These are phyloP conservation scores for Eucalyptus pauciflora DNA, from an alignment of 345 rosid species.

Conservation along the genomic window DNA sequence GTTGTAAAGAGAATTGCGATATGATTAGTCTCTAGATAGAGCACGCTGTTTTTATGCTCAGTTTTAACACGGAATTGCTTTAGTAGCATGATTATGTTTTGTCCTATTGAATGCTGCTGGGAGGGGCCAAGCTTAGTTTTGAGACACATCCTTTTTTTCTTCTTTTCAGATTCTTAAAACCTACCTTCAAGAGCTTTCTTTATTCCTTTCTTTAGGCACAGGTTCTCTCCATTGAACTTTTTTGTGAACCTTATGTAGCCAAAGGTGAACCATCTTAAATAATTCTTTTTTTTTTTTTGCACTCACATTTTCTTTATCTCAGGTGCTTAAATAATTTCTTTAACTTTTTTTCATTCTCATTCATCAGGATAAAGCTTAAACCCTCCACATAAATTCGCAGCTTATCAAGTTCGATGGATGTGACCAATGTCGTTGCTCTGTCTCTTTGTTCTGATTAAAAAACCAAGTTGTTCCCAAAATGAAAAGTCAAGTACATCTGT, in stretches of 20 bases:
- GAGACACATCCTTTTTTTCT: not conserved
- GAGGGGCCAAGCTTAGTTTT: not conserved
- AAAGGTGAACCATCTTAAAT: not conserved
- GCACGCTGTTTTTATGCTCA: not conserved
- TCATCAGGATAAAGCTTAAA: not conserved
- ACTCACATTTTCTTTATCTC: not conserved
- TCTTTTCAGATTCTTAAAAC: not conserved
- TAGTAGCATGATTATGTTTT: not conserved
- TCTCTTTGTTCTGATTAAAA: not conserved
- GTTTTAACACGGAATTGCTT: not conserved
- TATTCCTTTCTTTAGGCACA: not conserved
- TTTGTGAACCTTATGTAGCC: not conserved
- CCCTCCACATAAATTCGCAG: not conserved
- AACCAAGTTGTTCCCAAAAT: not conserved
- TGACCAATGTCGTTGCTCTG: not conserved
- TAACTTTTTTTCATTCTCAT: not conserved
- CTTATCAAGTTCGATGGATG: not conserved
- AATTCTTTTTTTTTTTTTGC: not conserved
- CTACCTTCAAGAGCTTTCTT: not conserved
- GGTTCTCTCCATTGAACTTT: not conserved
- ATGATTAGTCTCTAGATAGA: not conserved
- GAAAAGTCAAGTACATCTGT: not conserved
- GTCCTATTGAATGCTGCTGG: not conserved
- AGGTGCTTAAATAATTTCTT: not conserved
- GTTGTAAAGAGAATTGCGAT: not conserved